Evolutionary conservation across 192 early-diverging fungal species (phyloP).

Genomic region (Entomortierella lignicola): DNA sequence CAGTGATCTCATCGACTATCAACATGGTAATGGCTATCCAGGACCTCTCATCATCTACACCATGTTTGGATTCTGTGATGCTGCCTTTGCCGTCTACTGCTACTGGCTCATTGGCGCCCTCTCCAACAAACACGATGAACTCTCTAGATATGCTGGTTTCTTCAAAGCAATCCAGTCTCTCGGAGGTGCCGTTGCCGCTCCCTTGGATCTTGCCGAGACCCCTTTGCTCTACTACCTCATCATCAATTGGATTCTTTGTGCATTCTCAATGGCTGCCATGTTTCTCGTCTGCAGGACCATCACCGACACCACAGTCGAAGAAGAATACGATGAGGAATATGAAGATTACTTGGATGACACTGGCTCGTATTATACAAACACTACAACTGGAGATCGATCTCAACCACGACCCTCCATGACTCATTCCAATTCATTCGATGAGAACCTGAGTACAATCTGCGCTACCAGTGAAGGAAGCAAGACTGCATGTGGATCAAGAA

Average conservation of each 20-base stretch:
- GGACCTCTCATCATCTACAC: slow-evolving; percentile 33
- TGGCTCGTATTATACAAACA: slow-evolving; percentile 2
- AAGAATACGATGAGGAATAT: background rate
- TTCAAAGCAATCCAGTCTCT: slow-evolving; percentile 93
- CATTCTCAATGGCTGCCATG: slow-evolving; percentile 49
- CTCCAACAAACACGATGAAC: slow-evolving; percentile 81
- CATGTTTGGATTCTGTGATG: slow-evolving; percentile 54
- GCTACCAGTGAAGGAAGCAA: slow-evolving; percentile 25
- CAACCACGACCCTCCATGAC: background rate
- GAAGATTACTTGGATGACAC: slow-evolving; percentile 4
- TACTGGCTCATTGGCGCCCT: slow-evolving; percentile 94
- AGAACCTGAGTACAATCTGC: slow-evolving; percentile 22
- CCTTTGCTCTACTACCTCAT: slow-evolving; percentile 35
- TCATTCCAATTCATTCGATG: slow-evolving; percentile 12
- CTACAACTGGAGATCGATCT: background rate
- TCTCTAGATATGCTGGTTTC: slow-evolving; percentile 81
- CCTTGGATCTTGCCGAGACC: slow-evolving; percentile 66
- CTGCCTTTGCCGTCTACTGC: slow-evolving; percentile 55
- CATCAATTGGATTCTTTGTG: slow-evolving; percentile 55
- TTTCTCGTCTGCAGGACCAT: slow-evolving; percentile 48
- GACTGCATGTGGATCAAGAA: slow-evolving; percentile 15
- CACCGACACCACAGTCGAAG: slow-evolving; percentile 43
- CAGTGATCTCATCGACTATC: slow-evolving; percentile 34
- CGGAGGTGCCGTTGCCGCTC: slow-evolving; percentile 76
- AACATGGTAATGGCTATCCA: slow-evolving; percentile 26